A percentile compares a stretch with the other conserved stretches of the same genome.
Evolutionary conservation across 345 rosid genomes (phyloP).

Genomic region (Melaleuca alternifolia): DNA sequence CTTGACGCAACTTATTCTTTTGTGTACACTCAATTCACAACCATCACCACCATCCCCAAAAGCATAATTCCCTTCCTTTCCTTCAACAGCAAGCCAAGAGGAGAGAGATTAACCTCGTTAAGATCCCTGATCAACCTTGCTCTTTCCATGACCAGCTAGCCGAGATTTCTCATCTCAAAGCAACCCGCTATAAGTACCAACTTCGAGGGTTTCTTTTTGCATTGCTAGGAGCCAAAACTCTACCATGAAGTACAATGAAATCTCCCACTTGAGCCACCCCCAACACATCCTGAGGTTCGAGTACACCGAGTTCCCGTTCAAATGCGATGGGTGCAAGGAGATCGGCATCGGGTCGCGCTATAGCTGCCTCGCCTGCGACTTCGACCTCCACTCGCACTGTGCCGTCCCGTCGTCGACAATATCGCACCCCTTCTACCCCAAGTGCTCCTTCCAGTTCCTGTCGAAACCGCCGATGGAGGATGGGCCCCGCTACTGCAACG

Average conservation of each 20-base stretch:
- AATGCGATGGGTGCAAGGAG: slow-evolving; percentile 94
- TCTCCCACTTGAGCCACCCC: slow-evolving; percentile 71
- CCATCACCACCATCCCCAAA: slow-evolving; percentile 21
- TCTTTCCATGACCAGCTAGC: neutral
- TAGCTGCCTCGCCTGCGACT: slow-evolving; percentile 54
- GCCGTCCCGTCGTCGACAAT: slow-evolving; percentile 41
- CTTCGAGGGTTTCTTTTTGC: neutral
- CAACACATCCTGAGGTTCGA: slow-evolving; percentile 57
- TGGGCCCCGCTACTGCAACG: slow-evolving; percentile 58
- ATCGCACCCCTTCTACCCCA: slow-evolving; percentile 75
- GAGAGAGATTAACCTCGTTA: neutral
- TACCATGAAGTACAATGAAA: slow-evolving; percentile 60
- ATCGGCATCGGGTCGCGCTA: slow-evolving; percentile 80
- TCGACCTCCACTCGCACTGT: slow-evolving; percentile 81
- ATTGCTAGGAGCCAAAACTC: neutral
- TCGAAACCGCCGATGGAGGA: slow-evolving; percentile 45
- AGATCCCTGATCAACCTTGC: neutral
- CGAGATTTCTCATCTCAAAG: neutral
- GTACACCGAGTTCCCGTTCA: slow-evolving; percentile 65
- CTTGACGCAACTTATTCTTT: slow-evolving; percentile 8
- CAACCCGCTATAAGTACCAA: neutral
- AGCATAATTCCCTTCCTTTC: slow-evolving; percentile 30
- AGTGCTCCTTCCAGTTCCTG: slow-evolving; percentile 73
- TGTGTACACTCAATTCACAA: slow-evolving; percentile 18
- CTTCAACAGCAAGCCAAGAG: slow-evolving; percentile 13